Conservation (phyloP, 1,284 basidiomycete genomes). For the Cutaneotrichosporon sp. region DNA sequence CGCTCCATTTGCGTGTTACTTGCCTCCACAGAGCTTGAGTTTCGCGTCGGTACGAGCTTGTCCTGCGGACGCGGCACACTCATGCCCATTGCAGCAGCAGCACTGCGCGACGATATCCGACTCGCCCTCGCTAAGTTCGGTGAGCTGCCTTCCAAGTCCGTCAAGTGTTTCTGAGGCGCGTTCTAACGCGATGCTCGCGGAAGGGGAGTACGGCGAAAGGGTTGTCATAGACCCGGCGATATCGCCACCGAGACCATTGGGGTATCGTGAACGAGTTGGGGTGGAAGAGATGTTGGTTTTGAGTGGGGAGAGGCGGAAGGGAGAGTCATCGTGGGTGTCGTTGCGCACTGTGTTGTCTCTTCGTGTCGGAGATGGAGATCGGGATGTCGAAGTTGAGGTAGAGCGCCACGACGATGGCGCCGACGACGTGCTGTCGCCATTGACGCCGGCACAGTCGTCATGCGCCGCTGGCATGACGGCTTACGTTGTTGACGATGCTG, state of each 20-base stretch:
- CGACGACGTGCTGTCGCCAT: too few relatives aligned
- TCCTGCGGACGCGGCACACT: constrained; percentile 51
- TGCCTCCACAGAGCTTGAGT: constrained; percentile 76
- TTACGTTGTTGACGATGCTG: too few relatives aligned
- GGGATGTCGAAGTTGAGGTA: neutral
- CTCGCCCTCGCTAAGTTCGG: constrained; percentile 20
- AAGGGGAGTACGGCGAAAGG: constrained; percentile 25
- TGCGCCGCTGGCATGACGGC: too few relatives aligned
- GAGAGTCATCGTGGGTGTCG: too few relatives aligned
- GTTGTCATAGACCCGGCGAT: neutral
- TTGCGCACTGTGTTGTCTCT: neutral
- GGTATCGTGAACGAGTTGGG: neutral
- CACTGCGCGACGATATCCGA: constrained; percentile 21
- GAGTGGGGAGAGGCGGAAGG: too few relatives aligned
- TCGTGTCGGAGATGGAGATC: neutral
- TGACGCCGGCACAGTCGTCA: too few relatives aligned
- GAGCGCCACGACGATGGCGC: too few relatives aligned
- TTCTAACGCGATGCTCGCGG: constrained; percentile 27
- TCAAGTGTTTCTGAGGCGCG: constrained; percentile 41
- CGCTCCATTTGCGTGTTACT: too few relatives aligned
- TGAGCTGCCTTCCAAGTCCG: constrained; percentile 35
- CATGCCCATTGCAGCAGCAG: constrained; percentile 18
- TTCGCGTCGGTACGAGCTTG: constrained; percentile 67
- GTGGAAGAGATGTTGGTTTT: neutral
- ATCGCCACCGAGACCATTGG: neutral